Conservation (phyloP, 495 filamentous ascomycete species). For the Aspergillus nanangensis region DNA sequence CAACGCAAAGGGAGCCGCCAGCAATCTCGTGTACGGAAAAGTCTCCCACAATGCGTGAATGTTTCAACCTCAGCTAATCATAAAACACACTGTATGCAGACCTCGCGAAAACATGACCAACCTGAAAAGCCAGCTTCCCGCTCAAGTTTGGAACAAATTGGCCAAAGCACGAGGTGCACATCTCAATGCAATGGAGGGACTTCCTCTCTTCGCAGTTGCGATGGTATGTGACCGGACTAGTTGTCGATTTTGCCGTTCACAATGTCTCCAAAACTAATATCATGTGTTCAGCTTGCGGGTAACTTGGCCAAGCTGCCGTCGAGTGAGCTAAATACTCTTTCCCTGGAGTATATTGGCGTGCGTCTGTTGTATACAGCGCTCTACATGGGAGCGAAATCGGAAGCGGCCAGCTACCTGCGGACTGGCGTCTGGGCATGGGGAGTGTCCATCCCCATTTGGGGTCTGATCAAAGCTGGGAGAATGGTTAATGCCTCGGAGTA, state of each 20-base stretch:
- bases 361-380: conserved; percentile 19
- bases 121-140: conserved; percentile 17
- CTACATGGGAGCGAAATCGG: conserved; percentile 21
- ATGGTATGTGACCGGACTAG: conserved; percentile 12
- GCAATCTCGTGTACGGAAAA: conserved; percentile 17
- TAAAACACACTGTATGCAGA: conserved; percentile 2
- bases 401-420: conserved; percentile 19
- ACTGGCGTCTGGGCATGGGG: conserved; percentile 26
- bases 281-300: conserved; percentile 15
- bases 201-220: conserved; percentile 25
- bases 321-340: conserved; percentile 19
- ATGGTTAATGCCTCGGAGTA: conserved; percentile 3
- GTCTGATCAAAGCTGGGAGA: conserved; percentile 16
- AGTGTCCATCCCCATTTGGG: conserved; percentile 21
- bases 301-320: conserved; percentile 22
- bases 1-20: conserved; percentile 21
- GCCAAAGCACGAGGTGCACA: conserved; percentile 21
- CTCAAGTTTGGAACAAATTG: conserved; percentile 20
- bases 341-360: conserved; percentile 18
- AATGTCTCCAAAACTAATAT: neutral
- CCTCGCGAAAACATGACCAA: conserved; percentile 24
- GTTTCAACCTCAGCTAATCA: neutral
- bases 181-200: conserved; percentile 24
- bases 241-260: neutral
- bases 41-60: neutral